Base-by-base conservation (phyloP, 768 basidiomycete species). In the Amanita rimosa region DNA sequence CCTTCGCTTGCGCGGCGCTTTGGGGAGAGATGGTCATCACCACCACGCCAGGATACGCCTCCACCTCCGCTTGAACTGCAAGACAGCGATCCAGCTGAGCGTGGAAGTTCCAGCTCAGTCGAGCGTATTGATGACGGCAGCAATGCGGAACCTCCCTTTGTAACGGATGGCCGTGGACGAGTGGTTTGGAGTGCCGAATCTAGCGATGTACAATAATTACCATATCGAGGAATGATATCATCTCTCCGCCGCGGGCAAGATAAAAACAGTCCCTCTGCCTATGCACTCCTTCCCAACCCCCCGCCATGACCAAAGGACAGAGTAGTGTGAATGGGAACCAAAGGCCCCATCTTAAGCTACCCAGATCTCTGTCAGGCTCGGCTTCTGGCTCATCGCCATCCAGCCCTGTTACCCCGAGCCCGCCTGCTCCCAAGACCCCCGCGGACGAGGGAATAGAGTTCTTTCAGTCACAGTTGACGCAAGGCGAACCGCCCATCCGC, bases 381-480 rank as follows among this genome's bases (percentile, higher is more conserved):
- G 49, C 31, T 49, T 44, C 37, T 43, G 56, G 58, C 45, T 60
- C 62, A 21, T 31, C 56, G 17, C 48, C 59, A 21, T 44, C 59
- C 11, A 58, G 54, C 40, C 62, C 66, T 11, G 44, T 59, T 13
- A 57, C 47, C 11, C 24, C 36, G n/a, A 46, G 60, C 24, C 67
- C 69, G 8, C 66, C 69, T 48, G 83, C 83, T 0, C 88, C 87
- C 31, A 87, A 79, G 69, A 96, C 93, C 3, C 93, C 92, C 33
- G 92, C 93, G 35, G 91, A 95, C 61, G 92, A 95, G 61, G 92
- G 82, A 21, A 78, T 93, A 61, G 83, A 84, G 31, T 96, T 89
- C 69, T 96, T 96, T 58, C 73, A 84, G 56, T 75, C 79, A 3
- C 62, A 68, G 24, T 55, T 70, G 43, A 63, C 57, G 6, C 63